These are phyloP conservation scores for Ceratocystis albifundus DNA, from an alignment of 2,329 filamentous ascomycete genomes.

Conservation along the genomic window DNA sequence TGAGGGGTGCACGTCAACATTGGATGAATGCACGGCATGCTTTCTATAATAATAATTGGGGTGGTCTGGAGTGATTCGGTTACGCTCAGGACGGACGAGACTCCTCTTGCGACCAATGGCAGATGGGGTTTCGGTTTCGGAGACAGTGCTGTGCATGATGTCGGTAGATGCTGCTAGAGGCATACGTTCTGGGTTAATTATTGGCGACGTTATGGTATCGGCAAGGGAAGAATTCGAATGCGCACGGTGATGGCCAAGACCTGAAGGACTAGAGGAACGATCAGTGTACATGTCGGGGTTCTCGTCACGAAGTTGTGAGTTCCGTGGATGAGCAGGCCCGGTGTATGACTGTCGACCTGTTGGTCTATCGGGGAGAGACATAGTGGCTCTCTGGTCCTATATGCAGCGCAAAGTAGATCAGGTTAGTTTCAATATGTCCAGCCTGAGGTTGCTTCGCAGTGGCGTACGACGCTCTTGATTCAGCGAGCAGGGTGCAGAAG, in stretches of 20 bases:
- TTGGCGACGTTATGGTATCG: slow-evolving; percentile 45
- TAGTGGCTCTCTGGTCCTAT: slow-evolving; percentile 29
- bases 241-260: slow-evolving; percentile 42
- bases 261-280: slow-evolving; percentile 36
- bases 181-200: slow-evolving; percentile 46
- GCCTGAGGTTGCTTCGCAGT: background rate
- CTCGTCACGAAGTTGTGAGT: slow-evolving; percentile 52
- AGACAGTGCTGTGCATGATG: slow-evolving; percentile 26
- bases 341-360: slow-evolving; percentile 51
- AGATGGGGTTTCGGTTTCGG: slow-evolving; percentile 27
- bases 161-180: slow-evolving; percentile 41
- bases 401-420: slow-evolving; percentile 1
- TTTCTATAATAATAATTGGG: slow-evolving; percentile 94
- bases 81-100: slow-evolving; percentile 78
- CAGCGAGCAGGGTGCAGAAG: background rate
- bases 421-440: background rate
- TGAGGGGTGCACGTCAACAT: slow-evolving; percentile 82
- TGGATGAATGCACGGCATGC: slow-evolving; percentile 83
- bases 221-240: slow-evolving; percentile 47
- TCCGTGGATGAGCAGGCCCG: slow-evolving; percentile 55
- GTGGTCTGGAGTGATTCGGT: slow-evolving; percentile 72
- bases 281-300: slow-evolving; percentile 61
- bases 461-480: background rate
- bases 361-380: slow-evolving; percentile 55
- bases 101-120: slow-evolving; percentile 63